Conservation (phyloP, 2,329 filamentous ascomycete genomes). For the Cadophora sp. region DNA sequence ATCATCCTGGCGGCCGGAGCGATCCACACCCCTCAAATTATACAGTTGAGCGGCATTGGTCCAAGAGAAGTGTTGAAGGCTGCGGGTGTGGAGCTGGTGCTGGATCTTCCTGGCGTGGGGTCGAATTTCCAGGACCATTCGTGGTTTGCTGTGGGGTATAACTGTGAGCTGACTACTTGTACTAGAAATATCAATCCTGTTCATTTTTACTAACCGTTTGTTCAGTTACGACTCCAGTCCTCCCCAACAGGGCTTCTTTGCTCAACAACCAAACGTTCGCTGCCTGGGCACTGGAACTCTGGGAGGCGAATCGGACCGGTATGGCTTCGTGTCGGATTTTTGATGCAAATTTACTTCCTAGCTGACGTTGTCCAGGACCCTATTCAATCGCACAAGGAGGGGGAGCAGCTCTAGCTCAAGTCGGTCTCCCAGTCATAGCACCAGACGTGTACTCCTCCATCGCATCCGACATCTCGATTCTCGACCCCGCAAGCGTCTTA, state of each 20-base stretch:
- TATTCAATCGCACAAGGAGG: conserved; percentile 46
- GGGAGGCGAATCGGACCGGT: conserved; percentile 5
- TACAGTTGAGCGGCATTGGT: conserved; percentile 39
- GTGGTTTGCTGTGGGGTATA: conserved; percentile 5
- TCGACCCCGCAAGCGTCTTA: conserved; percentile 3
- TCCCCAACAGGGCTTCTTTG: not conserved
- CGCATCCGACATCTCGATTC: not conserved
- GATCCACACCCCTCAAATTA: conserved; percentile 38
- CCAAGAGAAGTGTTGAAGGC: conserved; percentile 41
- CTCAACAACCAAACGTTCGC: conserved; percentile 2
- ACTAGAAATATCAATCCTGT: not conserved
- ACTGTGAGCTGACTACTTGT: not conserved
- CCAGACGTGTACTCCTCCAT: conserved; percentile 13
- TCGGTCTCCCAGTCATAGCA: conserved; percentile 15
- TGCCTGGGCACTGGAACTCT: conserved; percentile 4
- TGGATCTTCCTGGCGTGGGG: conserved; percentile 51
- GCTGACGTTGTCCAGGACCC: conserved; percentile 40
- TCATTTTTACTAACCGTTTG: not conserved
- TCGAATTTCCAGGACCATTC: conserved; percentile 45
- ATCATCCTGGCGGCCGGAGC: conserved; percentile 48
- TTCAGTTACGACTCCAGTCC: conserved; percentile 5
- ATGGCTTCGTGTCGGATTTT: not conserved
- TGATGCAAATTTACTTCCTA: not conserved
- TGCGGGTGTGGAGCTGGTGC: conserved; percentile 44
- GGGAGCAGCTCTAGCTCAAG: conserved; percentile 25